These are phyloP conservation scores for Ophiostoma fasciatum DNA, from an alignment of 2,329 filamentous ascomycete genomes.

Conservation along the genomic window DNA sequence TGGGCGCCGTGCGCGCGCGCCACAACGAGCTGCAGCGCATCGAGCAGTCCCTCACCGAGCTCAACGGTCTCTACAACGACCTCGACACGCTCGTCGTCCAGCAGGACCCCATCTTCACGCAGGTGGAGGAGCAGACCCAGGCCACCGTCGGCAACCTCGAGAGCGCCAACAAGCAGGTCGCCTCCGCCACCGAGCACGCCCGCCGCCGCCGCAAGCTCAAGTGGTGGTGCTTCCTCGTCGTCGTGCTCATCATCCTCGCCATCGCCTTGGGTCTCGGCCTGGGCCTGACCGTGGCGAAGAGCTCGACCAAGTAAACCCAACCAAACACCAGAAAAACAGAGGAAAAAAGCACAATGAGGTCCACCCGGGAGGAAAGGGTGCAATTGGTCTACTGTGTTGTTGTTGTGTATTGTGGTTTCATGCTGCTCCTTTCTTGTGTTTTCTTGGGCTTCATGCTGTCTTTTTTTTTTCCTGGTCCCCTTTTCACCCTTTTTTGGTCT, in stretches of 20 bases:
- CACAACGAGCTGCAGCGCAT: conserved; percentile 76
- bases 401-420: not conserved
- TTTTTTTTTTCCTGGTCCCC: not conserved
- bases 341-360: conserved; percentile 1
- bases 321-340: not conserved
- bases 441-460: not conserved
- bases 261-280: conserved; percentile 40
- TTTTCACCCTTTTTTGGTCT: not conserved
- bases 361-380: not conserved
- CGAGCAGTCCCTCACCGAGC: conserved; percentile 57
- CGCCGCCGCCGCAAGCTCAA: conserved; percentile 58
- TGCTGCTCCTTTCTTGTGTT: not conserved
- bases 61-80: conserved; percentile 56
- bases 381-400: not conserved
- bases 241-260: conserved; percentile 40
- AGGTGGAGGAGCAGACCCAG: conserved; percentile 50
- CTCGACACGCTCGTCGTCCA: conserved; percentile 60
- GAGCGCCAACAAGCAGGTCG: conserved; percentile 54
- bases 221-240: conserved; percentile 61
- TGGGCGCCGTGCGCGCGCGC: conserved; percentile 65
- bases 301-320: not conserved
- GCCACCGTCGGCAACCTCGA: conserved; percentile 52
- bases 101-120: conserved; percentile 49
- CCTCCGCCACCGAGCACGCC: conserved; percentile 51
- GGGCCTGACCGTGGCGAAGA: conserved; percentile 26